Evolutionary conservation across 1,284 basidiomycete species (phyloP), one percentile per base, ranked within the genome.

Genomic region (Sporisorium sorghi): DNA sequence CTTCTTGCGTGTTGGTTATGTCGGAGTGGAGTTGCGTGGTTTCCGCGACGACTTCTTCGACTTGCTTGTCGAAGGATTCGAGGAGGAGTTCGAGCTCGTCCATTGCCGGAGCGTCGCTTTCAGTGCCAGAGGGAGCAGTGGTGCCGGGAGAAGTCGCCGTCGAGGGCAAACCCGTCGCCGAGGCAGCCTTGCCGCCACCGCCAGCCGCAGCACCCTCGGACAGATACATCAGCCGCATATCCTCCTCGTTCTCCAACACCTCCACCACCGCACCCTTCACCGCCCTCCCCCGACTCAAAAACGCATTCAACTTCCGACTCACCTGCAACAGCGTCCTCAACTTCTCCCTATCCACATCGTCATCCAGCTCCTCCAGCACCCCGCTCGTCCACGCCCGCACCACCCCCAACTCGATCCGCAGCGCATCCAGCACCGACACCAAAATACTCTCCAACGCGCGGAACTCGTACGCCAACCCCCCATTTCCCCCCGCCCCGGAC

Each of bases 1-100:
- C 96, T 85, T 98, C 95, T 86, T 97, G 94, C 0, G 95, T 98
- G 17, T 93, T 94, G 86, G 93, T 91, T 58, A 98, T 93, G 83
- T 83, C 80, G 11, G 66, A 66, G 26, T 65, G 52, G 24, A 82
- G 73, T 21, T 74, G 72, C 10, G 69, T 72, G 10, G 78, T 75
- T 57, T 83, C 76, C 1, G 70, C 69, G 7, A 81, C 60, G 1
- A 83, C 78, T 48, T 81, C 79, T 52, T 81, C 81, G 10, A 80
- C 74, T 46, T 77, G 96, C 84, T 97, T 97, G 24, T 91, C 89
- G 84, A 97, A 97, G 11, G 91, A 92, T 85, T 99, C 96, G 7
- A 99, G 87, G 6, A 99, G 87, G 7, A 97, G 88, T 83, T 99
- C 96, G 1, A 98, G 87, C 75, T 98, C 94, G 73, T 95, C 77